Evolutionary conservation across 1,284 basidiomycete species (phyloP).

Genomic region (Sparassis latifolia): DNA sequence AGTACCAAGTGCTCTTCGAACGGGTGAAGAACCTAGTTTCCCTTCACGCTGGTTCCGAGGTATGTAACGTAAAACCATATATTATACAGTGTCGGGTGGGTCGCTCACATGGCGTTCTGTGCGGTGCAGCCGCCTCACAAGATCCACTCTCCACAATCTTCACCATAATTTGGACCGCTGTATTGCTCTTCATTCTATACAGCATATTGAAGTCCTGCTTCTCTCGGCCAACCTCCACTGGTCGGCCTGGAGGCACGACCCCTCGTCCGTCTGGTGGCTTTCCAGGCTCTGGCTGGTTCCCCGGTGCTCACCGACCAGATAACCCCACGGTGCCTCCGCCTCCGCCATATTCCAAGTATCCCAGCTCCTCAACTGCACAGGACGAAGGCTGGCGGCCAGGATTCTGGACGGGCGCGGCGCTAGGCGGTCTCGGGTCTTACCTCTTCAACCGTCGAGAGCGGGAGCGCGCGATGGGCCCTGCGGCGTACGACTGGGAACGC

Average conservation of each 20-base stretch:
- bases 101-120: background rate
- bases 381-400: constrained; percentile 51
- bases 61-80: constrained; percentile 5
- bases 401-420: constrained; percentile 74
- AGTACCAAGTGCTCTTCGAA: constrained; percentile 42
- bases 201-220: constrained; percentile 50
- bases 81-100: background rate
- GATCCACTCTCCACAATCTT: constrained; percentile 37
- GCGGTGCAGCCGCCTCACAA: constrained; percentile 3
- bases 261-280: constrained; percentile 27
- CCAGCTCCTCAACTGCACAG: constrained; percentile 16
- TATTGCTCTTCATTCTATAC: constrained; percentile 52
- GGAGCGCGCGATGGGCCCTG: constrained; percentile 16
- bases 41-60: constrained; percentile 17
- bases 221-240: constrained; percentile 18
- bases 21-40: constrained; percentile 11
- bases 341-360: constrained; percentile 68
- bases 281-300: constrained; percentile 40
- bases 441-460: constrained; percentile 36
- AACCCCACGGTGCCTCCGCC: constrained; percentile 44
- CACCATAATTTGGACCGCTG: constrained; percentile 46
- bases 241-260: constrained; percentile 23
- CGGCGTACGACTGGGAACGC: constrained; percentile 49
- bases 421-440: constrained; percentile 62
- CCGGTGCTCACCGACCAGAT: constrained; percentile 35